Conservation (phyloP, 2,329 filamentous ascomycete genomes). For the Cadophora malorum region DNA sequence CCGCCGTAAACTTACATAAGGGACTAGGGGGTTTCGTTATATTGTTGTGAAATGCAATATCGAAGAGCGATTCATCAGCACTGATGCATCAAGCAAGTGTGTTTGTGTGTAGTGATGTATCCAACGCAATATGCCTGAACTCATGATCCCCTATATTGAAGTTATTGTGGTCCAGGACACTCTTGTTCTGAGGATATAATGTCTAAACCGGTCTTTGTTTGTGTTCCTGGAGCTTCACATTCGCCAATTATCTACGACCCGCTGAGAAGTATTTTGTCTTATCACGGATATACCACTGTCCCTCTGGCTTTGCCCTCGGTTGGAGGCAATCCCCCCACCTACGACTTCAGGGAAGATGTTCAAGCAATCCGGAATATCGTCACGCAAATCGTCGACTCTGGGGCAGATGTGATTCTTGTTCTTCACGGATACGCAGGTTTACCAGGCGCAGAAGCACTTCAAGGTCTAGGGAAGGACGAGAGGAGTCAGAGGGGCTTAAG, state of each 20-base stretch:
- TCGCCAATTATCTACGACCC: constrained; percentile 47
- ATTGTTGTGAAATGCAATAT: constrained; percentile 29
- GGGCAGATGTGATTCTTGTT: constrained; percentile 42
- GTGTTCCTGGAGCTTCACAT: constrained; percentile 50
- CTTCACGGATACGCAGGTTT: constrained; percentile 40
- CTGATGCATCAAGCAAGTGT: constrained; percentile 28
- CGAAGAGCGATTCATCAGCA: constrained; percentile 26
- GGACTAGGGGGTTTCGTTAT: constrained; percentile 24
- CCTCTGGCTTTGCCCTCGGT: constrained; percentile 48
- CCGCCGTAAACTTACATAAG: constrained; percentile 32
- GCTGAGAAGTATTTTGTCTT: constrained; percentile 45
- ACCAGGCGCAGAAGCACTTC: constrained; percentile 38
- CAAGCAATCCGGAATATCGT: constrained; percentile 46
- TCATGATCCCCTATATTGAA: constrained; percentile 18
- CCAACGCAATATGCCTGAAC: constrained; percentile 20
- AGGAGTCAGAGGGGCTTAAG: constrained; percentile 33
- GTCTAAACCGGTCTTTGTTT: constrained; percentile 48
- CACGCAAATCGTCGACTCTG: constrained; percentile 44
- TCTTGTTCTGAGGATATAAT: constrained; percentile 30
- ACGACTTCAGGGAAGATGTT: constrained; percentile 49
- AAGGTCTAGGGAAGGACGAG: constrained; percentile 38
- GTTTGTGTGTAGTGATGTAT: constrained; percentile 11
- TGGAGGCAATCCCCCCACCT: constrained; percentile 42
- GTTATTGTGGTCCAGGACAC: constrained; percentile 11
- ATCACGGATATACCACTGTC: constrained; percentile 44